A percentile compares a stretch with the other conserved stretches of the same genome.
phyloP scores from a whole-genome alignment of 352 stramenopile species.

The Pythium rishiriense region DNA sequence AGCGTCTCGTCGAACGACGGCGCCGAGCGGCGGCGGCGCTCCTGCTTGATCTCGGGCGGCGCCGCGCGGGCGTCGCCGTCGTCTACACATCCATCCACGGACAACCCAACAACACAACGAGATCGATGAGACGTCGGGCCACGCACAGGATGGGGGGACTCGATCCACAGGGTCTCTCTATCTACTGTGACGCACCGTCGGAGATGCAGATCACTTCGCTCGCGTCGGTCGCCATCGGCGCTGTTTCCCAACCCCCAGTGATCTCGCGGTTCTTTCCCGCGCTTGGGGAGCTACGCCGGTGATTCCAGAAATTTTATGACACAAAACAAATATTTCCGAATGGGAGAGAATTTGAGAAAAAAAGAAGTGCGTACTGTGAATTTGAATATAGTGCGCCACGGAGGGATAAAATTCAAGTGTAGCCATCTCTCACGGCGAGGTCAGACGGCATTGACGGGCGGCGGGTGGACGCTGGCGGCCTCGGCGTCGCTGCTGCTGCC shows the following conservation, averaged over 20 bases:
- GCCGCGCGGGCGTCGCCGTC: conserved; percentile 1
- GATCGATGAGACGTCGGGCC: no score
- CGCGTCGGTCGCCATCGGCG: background rate
- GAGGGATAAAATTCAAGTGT: background rate
- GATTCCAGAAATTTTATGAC: background rate
- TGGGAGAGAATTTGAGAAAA: background rate
- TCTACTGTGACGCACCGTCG: conserved; percentile 33
- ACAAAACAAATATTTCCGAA: background rate
- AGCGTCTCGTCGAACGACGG: conserved; percentile 11
- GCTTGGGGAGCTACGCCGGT: no score
- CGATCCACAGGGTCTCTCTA: no score
- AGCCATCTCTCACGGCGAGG: background rate
- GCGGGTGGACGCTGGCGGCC: background rate
- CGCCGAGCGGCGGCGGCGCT: background rate
- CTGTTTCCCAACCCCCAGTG: conserved; percentile 1
- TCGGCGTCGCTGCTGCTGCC: conserved; percentile 6
- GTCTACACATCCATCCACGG: conserved; percentile 7
- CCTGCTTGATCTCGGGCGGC: background rate
- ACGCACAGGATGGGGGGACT: no score
- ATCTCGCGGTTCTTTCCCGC: background rate
- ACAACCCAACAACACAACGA: no score
- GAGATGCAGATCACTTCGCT: conserved; percentile 51
- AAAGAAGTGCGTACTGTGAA: background rate
- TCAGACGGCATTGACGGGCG: conserved; percentile 8
- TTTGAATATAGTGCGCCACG: background rate